phyloP scores from a whole-genome alignment of 2,329 filamentous ascomycete genomes.

The Cladophialophora carrionii region DNA sequence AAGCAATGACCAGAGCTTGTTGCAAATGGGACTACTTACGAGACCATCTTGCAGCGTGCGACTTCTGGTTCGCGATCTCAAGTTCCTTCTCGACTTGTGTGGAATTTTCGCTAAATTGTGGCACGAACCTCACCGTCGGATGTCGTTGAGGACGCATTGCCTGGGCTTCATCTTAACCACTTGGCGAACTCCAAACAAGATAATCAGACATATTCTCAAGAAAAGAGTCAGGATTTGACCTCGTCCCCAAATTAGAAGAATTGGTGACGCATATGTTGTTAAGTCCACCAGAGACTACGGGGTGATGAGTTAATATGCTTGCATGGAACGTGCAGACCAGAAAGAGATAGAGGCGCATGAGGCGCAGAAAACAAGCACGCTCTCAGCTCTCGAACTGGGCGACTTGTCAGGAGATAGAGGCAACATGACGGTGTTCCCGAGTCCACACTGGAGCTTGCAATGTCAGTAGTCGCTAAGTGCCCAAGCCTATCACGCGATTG shows the following conservation, averaged over 20 bases:
- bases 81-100: constrained; percentile 12
- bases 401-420: background rate
- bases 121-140: constrained; percentile 8
- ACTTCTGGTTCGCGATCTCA: constrained; percentile 13
- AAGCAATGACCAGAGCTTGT: background rate
- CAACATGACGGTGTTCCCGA: background rate
- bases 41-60: constrained; percentile 5
- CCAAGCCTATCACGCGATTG: background rate
- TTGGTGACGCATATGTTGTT: background rate
- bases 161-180: background rate
- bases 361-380: background rate
- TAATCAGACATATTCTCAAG: background rate
- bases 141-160: constrained; percentile 1
- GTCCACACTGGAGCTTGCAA: background rate
- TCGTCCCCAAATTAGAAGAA: background rate
- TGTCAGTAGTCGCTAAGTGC: background rate
- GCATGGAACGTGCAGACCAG: background rate
- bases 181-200: constrained; percentile 3
- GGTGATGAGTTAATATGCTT: constrained; percentile 1
- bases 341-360: background rate
- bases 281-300: background rate
- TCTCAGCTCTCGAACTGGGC: background rate
- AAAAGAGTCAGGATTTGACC: background rate
- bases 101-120: background rate
- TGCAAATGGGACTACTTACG: background rate